phyloP scores from a whole-genome alignment of 2,329 filamentous ascomycete species.

The Tolypocladium tropicale region DNA sequence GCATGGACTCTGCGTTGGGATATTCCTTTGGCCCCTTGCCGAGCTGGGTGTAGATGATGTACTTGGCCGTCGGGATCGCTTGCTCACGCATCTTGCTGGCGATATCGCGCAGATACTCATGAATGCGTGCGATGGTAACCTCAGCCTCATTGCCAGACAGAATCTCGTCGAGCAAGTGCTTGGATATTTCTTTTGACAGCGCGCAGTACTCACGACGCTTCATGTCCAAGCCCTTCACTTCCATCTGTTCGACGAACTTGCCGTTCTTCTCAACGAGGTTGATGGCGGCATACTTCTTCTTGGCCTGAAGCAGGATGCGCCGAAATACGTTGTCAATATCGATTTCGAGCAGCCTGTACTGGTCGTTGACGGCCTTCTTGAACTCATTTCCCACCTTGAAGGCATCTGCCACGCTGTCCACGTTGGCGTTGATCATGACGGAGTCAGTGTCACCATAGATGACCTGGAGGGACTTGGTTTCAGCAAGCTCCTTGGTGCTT shows the following conservation, averaged over 20 bases:
- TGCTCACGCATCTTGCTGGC: conserved; percentile 77
- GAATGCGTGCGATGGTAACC: conserved; percentile 76
- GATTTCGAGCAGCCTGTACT: conserved; percentile 87
- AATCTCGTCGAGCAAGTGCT: conserved; percentile 83
- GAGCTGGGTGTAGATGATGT: conserved; percentile 96
- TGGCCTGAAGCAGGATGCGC: conserved; percentile 84
- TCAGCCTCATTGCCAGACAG: conserved; percentile 90
- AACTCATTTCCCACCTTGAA: conserved; percentile 89
- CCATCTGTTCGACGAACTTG: conserved; percentile 87
- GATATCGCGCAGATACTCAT: conserved; percentile 85
- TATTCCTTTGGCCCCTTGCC: conserved; percentile 91
- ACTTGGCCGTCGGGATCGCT: conserved; percentile 67
- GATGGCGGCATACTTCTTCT: conserved; percentile 98
- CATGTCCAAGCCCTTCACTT: conserved; percentile 98
- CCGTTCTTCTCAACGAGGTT: conserved; percentile 85
- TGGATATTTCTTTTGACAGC: conserved; percentile 89
- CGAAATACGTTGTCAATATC: conserved; percentile 98
- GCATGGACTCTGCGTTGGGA: conserved; percentile 90
- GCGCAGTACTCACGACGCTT: conserved; percentile 93
- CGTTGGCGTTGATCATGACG: conserved; percentile 99
- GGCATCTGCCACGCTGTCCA: conserved; percentile 83
- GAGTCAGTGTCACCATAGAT: conserved; percentile 99
- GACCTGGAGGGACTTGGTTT: conserved; percentile 82
- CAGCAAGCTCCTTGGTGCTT: conserved; percentile 91
- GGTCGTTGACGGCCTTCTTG: conserved; percentile 88